These are phyloP conservation scores for Brassica napus DNA, from an alignment of 345 rosid genomes.

Conservation along the genomic window Da-Ae NC_063451.1:1653001-1653500, in stretches of 20 bases:
- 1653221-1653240: neutral
- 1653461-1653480: too few relatives aligned
- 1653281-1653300: too few relatives aligned
- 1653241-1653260: too few relatives aligned
- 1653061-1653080: conserved; percentile 18
- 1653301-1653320: too few relatives aligned
- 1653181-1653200: conserved; percentile 19
- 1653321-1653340: too few relatives aligned
- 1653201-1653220: conserved; percentile 3
- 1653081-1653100: conserved; percentile 1
- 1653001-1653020: neutral
- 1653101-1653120: neutral
- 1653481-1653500: too few relatives aligned
- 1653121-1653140: neutral
- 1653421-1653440: too few relatives aligned
- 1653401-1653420: too few relatives aligned
- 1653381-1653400: too few relatives aligned
- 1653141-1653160: neutral
- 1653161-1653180: neutral
- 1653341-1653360: neutral
- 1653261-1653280: too few relatives aligned
- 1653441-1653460: too few relatives aligned
- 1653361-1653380: too few relatives aligned
- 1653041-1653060: neutral
- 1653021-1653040: neutral